Conservation (phyloP, 768 basidiomycete genomes). For the Podaxis mareebaensis region DNA sequence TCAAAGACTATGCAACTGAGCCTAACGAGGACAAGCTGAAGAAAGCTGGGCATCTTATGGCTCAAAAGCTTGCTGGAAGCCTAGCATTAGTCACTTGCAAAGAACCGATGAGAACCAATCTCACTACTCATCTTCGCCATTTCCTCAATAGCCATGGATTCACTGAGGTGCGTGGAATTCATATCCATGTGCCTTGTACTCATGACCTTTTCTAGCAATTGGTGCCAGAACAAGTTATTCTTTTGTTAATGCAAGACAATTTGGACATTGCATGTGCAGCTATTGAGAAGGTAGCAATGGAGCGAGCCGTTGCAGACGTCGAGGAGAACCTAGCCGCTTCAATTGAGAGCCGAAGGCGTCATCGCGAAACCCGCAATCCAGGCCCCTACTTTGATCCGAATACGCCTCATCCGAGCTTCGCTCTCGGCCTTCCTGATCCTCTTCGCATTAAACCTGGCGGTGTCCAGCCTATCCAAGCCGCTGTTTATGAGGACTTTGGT, state of each 20-base stretch:
- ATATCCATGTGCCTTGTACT: background rate
- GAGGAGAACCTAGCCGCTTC: slow-evolving; percentile 85
- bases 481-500: slow-evolving; percentile 97
- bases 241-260: slow-evolving; percentile 86
- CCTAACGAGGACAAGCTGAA: slow-evolving; percentile 88
- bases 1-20: slow-evolving; percentile 96
- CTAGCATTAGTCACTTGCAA: slow-evolving; percentile 98
- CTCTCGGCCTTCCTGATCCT: slow-evolving; percentile 79
- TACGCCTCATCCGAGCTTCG: slow-evolving; percentile 69
- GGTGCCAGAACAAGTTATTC: slow-evolving; percentile 77
- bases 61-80: slow-evolving; percentile 94
- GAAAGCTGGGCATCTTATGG: slow-evolving; percentile 93
- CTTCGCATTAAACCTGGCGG: slow-evolving; percentile 84
- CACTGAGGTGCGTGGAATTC: slow-evolving; percentile 57
- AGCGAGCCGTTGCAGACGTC: slow-evolving; percentile 88
- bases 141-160: slow-evolving; percentile 87
- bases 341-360: slow-evolving; percentile 81
- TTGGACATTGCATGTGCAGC: slow-evolving; percentile 90
- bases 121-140: slow-evolving; percentile 85
- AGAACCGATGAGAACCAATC: slow-evolving; percentile 91
- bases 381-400: slow-evolving; percentile 91
- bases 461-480: slow-evolving; percentile 76
- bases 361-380: slow-evolving; percentile 71
- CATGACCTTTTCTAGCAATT: slow-evolving; percentile 46
- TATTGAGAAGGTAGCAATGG: slow-evolving; percentile 98